phyloP scores from a whole-genome alignment of 139 green algal species.

The Chlorokybus atmophyticus region DNA sequence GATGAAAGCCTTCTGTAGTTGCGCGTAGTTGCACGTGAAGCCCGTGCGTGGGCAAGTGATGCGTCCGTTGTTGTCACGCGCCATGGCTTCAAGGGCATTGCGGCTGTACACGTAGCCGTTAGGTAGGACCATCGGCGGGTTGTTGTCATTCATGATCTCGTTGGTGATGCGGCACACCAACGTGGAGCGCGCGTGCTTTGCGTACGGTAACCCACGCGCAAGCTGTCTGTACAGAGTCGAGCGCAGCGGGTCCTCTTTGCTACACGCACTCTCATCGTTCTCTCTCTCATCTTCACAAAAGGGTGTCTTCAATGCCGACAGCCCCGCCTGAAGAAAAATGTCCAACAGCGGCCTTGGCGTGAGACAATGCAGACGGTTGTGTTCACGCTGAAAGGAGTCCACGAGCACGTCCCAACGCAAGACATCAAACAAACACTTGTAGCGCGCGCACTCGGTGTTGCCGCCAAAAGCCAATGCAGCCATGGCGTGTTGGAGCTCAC shows the following conservation, averaged over 20 bases:
- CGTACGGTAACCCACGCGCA: conserved; percentile 55
- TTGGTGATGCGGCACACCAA: conserved; percentile 72
- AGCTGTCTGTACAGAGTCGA: conserved; percentile 52
- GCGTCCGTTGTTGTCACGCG: conserved; percentile 21
- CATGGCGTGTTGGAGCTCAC: conserved; percentile 71
- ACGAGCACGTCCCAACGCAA: conserved; percentile 46
- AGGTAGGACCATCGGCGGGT: conserved; percentile 78
- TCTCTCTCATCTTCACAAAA: conserved; percentile 20
- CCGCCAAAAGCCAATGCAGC: conserved; percentile 57
- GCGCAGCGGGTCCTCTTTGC: conserved; percentile 55
- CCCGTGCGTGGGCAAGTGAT: conserved; percentile 54
- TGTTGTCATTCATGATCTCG: conserved; percentile 78
- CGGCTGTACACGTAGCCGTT: conserved; percentile 73
- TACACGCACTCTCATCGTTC: conserved; percentile 13
- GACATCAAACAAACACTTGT: conserved; percentile 38
- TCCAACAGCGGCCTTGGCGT: conserved; percentile 42
- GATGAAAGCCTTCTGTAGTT: conserved; percentile 24
- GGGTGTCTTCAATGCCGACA: conserved; percentile 71
- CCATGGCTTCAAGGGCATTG: conserved; percentile 26
- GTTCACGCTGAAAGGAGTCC: conserved; percentile 54
- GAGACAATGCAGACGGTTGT: conserved; percentile 65
- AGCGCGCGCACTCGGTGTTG: conserved; percentile 36
- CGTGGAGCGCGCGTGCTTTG: conserved; percentile 74
- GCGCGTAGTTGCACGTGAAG: conserved; percentile 6
- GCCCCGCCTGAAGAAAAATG: conserved; percentile 50